phyloP scores from a whole-genome alignment of 495 filamentous ascomycete species.

The Acidomyces sp. region DNA sequence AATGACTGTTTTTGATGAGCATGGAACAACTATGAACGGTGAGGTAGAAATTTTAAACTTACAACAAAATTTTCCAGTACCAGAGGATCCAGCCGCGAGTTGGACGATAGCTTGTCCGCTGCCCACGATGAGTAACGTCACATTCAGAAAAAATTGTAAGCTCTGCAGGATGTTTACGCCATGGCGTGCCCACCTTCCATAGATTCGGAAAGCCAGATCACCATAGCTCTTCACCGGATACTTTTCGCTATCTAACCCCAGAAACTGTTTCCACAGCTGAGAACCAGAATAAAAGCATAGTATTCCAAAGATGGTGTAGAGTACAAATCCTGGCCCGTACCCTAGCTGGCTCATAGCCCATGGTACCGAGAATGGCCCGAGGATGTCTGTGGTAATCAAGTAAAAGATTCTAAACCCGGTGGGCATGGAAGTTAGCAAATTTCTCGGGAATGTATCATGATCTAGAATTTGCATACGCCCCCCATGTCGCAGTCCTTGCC shows the following conservation, averaged over 20 bases:
- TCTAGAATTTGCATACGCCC: too few relatives aligned
- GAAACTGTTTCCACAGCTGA: conserved; percentile 44
- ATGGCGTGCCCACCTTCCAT: conserved; percentile 35
- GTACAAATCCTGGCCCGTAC: conserved; percentile 40
- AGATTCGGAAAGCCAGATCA: conserved; percentile 47
- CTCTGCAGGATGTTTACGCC: conserved; percentile 42
- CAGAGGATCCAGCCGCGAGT: conserved; percentile 45
- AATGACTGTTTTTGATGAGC: too few relatives aligned
- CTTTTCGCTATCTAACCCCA: conserved; percentile 37
- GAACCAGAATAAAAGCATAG: conserved; percentile 39
- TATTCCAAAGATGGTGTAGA: conserved; percentile 33
- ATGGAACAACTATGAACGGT: too few relatives aligned
- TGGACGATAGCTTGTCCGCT: conserved; percentile 42
- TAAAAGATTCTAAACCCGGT: too few relatives aligned
- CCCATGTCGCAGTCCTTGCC: conserved; percentile 35
- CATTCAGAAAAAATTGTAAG: too few relatives aligned
- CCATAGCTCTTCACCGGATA: conserved; percentile 48
- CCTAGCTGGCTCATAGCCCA: conserved; percentile 32
- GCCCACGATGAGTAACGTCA: conserved; percentile 37
- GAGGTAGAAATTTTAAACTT: too few relatives aligned
- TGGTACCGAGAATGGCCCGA: too few relatives aligned
- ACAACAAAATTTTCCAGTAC: conserved; percentile 43
- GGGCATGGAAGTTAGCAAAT: too few relatives aligned
- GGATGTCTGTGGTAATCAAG: conserved; percentile 50
- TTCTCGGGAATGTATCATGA: too few relatives aligned